phyloP scores from a whole-genome alignment of 2,329 filamentous ascomycete genomes.

The Escovopsis sp. region DNA sequence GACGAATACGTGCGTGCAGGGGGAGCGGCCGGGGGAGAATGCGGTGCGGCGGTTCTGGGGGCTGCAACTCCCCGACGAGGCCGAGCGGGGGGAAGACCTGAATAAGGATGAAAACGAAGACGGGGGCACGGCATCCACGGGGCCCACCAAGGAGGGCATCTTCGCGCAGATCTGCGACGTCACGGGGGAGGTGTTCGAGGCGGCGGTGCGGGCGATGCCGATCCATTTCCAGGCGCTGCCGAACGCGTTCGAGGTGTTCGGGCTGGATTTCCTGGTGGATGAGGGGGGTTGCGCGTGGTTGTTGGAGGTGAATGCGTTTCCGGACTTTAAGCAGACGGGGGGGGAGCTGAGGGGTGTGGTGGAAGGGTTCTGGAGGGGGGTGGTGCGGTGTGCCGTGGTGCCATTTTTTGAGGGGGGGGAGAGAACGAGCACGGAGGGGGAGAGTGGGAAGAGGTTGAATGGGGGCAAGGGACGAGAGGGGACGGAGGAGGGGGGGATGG shows the following conservation, averaged over 20 bases:
- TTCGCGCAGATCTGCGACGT: constrained; percentile 59
- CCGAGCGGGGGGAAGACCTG: constrained; percentile 14
- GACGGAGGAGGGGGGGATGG: constrained; percentile 26
- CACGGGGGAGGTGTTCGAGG: constrained; percentile 70
- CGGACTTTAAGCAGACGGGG: constrained; percentile 89
- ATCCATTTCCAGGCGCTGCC: constrained; percentile 83
- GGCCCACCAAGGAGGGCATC: constrained; percentile 36
- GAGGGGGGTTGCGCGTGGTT: constrained; percentile 48
- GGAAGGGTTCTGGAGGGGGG: constrained; percentile 58
- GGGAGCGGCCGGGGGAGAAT: constrained; percentile 36
- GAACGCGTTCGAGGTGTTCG: constrained; percentile 85
- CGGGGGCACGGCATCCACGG: too few species aligned
- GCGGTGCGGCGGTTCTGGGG: constrained; percentile 64
- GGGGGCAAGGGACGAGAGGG: constrained; percentile 7
- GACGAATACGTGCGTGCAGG: constrained; percentile 88
- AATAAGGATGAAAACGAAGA: too few species aligned
- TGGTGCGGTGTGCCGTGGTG: constrained; percentile 50
- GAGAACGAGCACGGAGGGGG: constrained; percentile 7
- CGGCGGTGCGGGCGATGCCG: constrained; percentile 67
- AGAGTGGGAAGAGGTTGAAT: constrained; percentile 18
- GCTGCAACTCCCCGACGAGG: constrained; percentile 30
- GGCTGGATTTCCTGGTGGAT: constrained; percentile 79
- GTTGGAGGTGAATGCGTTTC: constrained; percentile 89
- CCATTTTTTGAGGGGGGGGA: constrained; percentile 43
- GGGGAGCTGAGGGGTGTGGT: constrained; percentile 62